A percentile compares a stretch with the other conserved stretches of the same genome.
Conservation (phyloP, 306 rosid genomes). For the Lupinus albus region DNA sequence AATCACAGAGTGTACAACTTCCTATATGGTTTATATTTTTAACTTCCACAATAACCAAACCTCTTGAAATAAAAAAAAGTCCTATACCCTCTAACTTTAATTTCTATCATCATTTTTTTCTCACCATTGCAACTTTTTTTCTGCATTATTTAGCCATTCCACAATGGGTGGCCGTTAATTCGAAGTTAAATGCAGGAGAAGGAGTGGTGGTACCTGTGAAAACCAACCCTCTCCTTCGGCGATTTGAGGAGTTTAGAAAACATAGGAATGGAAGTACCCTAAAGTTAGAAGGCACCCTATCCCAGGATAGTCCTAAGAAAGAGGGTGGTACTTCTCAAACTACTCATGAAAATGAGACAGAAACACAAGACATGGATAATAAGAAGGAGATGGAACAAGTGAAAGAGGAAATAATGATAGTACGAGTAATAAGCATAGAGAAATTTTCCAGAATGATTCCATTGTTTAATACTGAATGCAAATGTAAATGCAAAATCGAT, state of each 20-base stretch:
- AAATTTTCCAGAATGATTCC: conserved; percentile 43
- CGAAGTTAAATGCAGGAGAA: conserved; percentile 48
- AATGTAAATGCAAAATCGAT: background rate
- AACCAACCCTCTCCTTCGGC: conserved; percentile 37
- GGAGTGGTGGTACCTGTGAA: conserved; percentile 44
- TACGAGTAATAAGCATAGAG: background rate
- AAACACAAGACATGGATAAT: background rate
- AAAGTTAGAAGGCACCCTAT: conserved; percentile 29
- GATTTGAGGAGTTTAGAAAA: conserved; percentile 45
- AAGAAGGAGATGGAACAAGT: background rate
- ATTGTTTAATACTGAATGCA: background rate
- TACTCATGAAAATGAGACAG: conserved; percentile 19
- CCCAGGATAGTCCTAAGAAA: conserved; percentile 41
- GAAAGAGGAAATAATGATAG: conserved; percentile 12
- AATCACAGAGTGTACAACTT: conserved; percentile 31
- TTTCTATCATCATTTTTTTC: background rate
- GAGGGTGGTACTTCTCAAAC: conserved; percentile 35
- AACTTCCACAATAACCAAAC: conserved; percentile 17
- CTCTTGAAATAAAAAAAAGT: conserved; percentile 22
- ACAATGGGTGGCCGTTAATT: conserved; percentile 65
- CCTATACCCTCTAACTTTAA: background rate
- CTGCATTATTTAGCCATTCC: background rate
- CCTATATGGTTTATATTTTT: conserved; percentile 16
- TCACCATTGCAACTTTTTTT: background rate
- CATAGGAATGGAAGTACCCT: conserved; percentile 22